phyloP scores from a whole-genome alignment of 2,329 filamentous ascomycete genomes.

The Phyllachora maydis region DNA sequence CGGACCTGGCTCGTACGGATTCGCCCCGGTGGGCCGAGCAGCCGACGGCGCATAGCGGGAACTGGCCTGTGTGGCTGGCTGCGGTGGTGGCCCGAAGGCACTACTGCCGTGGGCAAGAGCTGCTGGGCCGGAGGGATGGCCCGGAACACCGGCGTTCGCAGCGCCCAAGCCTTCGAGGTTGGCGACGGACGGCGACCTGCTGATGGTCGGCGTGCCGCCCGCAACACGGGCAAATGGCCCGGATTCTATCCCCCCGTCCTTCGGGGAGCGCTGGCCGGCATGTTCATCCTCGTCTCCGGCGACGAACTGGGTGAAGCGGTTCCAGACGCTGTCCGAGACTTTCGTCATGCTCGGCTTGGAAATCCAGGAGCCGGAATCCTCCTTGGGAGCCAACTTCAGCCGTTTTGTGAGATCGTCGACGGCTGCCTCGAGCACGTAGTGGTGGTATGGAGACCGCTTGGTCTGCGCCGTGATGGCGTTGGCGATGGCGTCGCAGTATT shows the following conservation, averaged over 20 bases:
- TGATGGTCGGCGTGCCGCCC: slow-evolving; percentile 55
- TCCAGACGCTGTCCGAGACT: slow-evolving; percentile 77
- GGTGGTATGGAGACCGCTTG: slow-evolving; percentile 71
- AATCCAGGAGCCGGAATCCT: slow-evolving; percentile 71
- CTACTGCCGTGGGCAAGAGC: too few species aligned
- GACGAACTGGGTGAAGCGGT: slow-evolving; percentile 91
- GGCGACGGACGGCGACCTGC: slow-evolving; percentile 48
- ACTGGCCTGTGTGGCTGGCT: slow-evolving; percentile 19
- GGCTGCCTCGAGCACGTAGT: slow-evolving; percentile 48
- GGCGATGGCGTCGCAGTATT: slow-evolving; percentile 77
- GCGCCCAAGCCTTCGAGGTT: slow-evolving; percentile 59
- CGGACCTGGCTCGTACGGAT: slow-evolving; percentile 8
- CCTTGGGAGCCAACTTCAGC: slow-evolving; percentile 68
- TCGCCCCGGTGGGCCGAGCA: slow-evolving; percentile 9
- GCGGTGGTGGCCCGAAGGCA: too few species aligned
- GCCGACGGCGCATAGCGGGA: slow-evolving; percentile 28
- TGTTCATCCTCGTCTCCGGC: slow-evolving; percentile 68
- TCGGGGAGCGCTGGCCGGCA: slow-evolving; percentile 31
- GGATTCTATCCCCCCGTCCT: slow-evolving; percentile 37
- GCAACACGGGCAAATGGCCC: slow-evolving; percentile 72
- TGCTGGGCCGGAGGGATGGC: slow-evolving; percentile 9
- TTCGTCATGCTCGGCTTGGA: slow-evolving; percentile 92
- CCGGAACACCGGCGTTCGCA: slow-evolving; percentile 13
- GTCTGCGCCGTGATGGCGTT: slow-evolving; percentile 61
- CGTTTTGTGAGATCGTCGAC: slow-evolving; percentile 72